Conservation (phyloP, 73 alveolate genomes). For the Paramecium pentaurelia region DNA sequence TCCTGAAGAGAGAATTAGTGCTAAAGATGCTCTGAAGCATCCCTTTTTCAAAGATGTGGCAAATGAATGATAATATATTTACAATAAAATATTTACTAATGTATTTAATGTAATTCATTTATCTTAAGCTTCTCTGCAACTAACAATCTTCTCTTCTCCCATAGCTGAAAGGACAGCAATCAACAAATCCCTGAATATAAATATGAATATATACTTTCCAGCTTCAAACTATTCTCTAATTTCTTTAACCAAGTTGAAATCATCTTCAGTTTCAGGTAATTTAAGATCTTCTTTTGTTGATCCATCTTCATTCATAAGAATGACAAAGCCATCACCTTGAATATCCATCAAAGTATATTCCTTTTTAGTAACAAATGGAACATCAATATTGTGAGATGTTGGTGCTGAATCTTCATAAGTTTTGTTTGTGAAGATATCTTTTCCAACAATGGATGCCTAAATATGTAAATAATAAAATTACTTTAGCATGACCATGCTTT, state of each 20-base stretch:
- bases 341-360: slow-evolving; percentile 80
- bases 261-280: slow-evolving; percentile 87
- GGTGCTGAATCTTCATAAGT: slow-evolving; percentile 88
- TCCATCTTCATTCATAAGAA: slow-evolving; percentile 86
- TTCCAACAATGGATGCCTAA: slow-evolving; percentile 87
- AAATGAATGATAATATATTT: slow-evolving; percentile 21
- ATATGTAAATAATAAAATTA: not conserved
- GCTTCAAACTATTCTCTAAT: slow-evolving; percentile 70
- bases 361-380: slow-evolving; percentile 84
- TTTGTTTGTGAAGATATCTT: slow-evolving; percentile 87
- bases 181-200: slow-evolving; percentile 59
- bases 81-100: not conserved
- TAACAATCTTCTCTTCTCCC: slow-evolving; percentile 83
- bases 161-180: slow-evolving; percentile 83
- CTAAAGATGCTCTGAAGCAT: slow-evolving; percentile 38
- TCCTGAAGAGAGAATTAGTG: slow-evolving; percentile 45
- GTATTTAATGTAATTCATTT: not conserved
- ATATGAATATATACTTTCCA: slow-evolving; percentile 63
- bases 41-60: slow-evolving; percentile 30
- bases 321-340: slow-evolving; percentile 77
- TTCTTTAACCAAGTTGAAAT: slow-evolving; percentile 72
- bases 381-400: slow-evolving; percentile 88
- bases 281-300: slow-evolving; percentile 85
- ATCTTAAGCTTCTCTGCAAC: slow-evolving; percentile 76
- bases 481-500: slow-evolving; percentile 94